These are phyloP conservation scores for Macrocystidia cucumis DNA, from an alignment of 1,284 basidiomycete species.

Conservation along the genomic window DNA sequence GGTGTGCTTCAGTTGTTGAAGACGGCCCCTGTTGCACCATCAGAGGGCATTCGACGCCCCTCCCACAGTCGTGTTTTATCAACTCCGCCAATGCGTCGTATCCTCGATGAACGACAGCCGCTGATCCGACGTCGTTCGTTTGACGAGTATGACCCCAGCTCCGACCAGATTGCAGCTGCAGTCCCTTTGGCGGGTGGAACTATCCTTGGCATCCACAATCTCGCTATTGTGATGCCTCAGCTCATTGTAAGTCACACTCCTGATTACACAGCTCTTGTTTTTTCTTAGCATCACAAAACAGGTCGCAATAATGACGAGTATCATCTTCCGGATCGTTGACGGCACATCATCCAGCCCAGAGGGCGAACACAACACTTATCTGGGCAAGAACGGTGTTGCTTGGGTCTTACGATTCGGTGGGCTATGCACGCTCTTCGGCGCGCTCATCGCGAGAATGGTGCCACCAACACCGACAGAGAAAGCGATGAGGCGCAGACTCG, in stretches of 20 bases:
- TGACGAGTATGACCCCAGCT: slow-evolving; percentile 36
- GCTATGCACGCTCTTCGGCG: slow-evolving; percentile 67
- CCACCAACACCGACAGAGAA: slow-evolving; percentile 85
- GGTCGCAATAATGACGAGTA: slow-evolving; percentile 84
- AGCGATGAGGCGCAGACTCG: slow-evolving; percentile 76
- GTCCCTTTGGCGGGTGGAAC: slow-evolving; percentile 83
- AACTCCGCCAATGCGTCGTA: slow-evolving; percentile 20
- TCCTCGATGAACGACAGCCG: slow-evolving; percentile 49
- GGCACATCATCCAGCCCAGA: slow-evolving; percentile 32
- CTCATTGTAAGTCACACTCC: slow-evolving; percentile 61
- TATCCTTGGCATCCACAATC: slow-evolving; percentile 91
- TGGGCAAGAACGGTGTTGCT: slow-evolving; percentile 80
- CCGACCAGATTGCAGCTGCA: slow-evolving; percentile 34
- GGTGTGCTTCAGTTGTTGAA: slow-evolving; percentile 59
- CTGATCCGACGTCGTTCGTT: slow-evolving; percentile 65
- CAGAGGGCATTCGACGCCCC: slow-evolving; percentile 21
- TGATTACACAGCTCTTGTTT: slow-evolving; percentile 1
- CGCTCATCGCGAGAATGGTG: slow-evolving; percentile 69
- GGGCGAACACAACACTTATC: slow-evolving; percentile 49
- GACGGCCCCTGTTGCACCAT: slow-evolving; percentile 36
- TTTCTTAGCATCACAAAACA: slow-evolving; percentile 20
- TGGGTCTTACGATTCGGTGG: slow-evolving; percentile 95
- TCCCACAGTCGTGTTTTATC: slow-evolving; percentile 32
- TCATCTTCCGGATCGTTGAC: slow-evolving; percentile 83
- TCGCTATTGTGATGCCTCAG: slow-evolving; percentile 90